Percentiles rank a stretch among this genome's conserved stretches.
Conservation (phyloP, 176 grass and related monocot genomes). For the Ensete glaucum region DNA sequence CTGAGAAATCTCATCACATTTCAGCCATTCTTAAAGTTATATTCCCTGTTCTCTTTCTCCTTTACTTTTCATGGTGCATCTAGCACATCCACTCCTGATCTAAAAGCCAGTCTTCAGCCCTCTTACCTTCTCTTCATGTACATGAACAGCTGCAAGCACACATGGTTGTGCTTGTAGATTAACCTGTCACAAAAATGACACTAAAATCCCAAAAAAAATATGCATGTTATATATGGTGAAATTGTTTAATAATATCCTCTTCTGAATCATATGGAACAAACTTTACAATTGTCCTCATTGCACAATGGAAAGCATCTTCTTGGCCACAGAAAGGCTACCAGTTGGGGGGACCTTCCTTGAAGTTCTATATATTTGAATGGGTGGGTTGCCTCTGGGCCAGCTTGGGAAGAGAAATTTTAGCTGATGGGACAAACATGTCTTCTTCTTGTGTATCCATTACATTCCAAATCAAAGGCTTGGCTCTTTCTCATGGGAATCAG, state of each 20-base stretch:
- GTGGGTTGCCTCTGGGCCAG: too few relatives aligned
- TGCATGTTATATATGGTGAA: neutral
- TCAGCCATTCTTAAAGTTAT: constrained; percentile 5
- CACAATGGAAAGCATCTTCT: neutral
- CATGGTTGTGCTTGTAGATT: neutral
- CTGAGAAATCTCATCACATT: constrained; percentile 8
- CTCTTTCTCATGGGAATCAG: neutral
- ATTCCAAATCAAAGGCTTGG: neutral
- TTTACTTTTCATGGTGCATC: neutral
- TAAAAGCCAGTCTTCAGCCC: neutral
- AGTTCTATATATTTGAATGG: neutral
- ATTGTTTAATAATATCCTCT: neutral
- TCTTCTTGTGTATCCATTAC: neutral
- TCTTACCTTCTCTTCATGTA: neutral
- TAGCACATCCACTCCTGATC: neutral
- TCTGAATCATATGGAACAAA: neutral
- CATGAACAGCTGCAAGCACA: neutral
- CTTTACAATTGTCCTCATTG: neutral
- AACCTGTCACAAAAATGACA: neutral
- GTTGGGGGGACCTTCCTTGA: neutral
- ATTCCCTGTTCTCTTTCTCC: neutral
- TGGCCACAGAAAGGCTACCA: neutral
- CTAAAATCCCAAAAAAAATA: neutral
- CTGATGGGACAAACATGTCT: neutral
- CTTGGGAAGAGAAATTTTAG: neutral